phyloP scores from a whole-genome alignment of 2,329 filamentous ascomycete species.

The Botrytis galanthina region DNA sequence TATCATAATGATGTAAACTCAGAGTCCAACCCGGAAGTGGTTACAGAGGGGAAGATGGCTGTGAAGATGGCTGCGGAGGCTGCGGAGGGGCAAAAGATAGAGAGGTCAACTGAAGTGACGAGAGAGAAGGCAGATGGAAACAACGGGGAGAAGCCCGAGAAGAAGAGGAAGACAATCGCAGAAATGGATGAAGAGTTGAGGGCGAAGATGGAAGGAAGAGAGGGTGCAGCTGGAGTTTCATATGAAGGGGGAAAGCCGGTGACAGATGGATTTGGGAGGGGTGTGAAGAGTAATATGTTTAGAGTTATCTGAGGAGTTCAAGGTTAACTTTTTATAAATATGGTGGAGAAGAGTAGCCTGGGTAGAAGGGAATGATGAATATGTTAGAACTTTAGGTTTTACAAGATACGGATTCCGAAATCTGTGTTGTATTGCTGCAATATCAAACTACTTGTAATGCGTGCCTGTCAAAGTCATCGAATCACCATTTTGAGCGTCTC shows the following conservation, averaged over 20 bases:
- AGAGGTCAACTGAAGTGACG: neutral
- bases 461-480: neutral
- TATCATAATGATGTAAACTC: neutral
- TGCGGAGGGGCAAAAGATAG: neutral
- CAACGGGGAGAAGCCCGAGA: neutral
- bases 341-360: too few relatives aligned
- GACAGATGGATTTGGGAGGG: constrained; percentile 67
- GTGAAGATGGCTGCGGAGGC: too few relatives aligned
- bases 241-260: constrained; percentile 72
- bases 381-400: too few relatives aligned
- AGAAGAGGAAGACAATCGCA: constrained; percentile 52
- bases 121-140: neutral
- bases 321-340: neutral
- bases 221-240: constrained; percentile 66
- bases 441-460: neutral
- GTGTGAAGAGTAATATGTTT: constrained; percentile 77
- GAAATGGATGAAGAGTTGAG: constrained; percentile 67
- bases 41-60: too few relatives aligned
- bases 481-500: neutral
- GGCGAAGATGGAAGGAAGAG: constrained; percentile 69
- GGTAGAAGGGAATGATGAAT: neutral
- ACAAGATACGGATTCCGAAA: neutral
- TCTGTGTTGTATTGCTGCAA: neutral
- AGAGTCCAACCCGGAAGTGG: too few relatives aligned
- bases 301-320: constrained; percentile 54